These are phyloP conservation scores for Geotrichum citri-aurantii DNA, from an alignment of 1,139 yeast species.

Conservation along the genomic window DNA sequence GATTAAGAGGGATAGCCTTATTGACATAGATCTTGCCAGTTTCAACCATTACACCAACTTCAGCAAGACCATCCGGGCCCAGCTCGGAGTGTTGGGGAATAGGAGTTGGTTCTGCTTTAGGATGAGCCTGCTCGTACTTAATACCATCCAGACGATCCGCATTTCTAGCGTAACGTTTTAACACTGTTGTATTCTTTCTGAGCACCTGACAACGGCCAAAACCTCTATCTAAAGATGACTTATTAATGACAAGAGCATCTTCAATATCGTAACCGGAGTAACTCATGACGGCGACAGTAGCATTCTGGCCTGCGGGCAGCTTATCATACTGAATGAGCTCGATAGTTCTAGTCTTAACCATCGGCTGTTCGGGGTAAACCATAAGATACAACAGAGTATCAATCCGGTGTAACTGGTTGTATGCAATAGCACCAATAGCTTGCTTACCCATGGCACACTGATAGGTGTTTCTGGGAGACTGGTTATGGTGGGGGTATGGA, in stretches of 20 bases:
- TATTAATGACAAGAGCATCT: conserved; percentile 93
- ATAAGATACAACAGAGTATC: conserved; percentile 88
- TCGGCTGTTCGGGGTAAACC: conserved; percentile 98
- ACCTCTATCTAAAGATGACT: conserved; percentile 91
- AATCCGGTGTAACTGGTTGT: conserved; percentile 91
- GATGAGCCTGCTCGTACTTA: conserved; percentile 62
- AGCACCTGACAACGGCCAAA: conserved; percentile 98
- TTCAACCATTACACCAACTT: conserved; percentile 85
- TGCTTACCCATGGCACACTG: conserved; percentile 99
- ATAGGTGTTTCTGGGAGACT: conserved; percentile 96
- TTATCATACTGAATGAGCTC: conserved; percentile 94
- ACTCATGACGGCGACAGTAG: conserved; percentile 98
- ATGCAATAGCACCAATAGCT: conserved; percentile 98
- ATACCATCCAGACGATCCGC: conserved; percentile 87
- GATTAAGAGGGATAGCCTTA: conserved; percentile 84
- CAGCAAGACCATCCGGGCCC: conserved; percentile 96
- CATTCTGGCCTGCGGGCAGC: conserved; percentile 98
- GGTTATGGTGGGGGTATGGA: conserved; percentile 99
- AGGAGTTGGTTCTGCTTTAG: conserved; percentile 42
- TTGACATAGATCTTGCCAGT: conserved; percentile 93
- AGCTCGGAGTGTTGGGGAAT: conserved; percentile 79
- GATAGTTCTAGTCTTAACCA: conserved; percentile 96
- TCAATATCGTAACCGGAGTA: conserved; percentile 99
- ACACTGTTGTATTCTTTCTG: conserved; percentile 80
- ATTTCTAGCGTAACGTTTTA: conserved; percentile 89